Evolutionary conservation across 345 rosid species (phyloP).

Genomic region (Cardamine occulta): DNA sequence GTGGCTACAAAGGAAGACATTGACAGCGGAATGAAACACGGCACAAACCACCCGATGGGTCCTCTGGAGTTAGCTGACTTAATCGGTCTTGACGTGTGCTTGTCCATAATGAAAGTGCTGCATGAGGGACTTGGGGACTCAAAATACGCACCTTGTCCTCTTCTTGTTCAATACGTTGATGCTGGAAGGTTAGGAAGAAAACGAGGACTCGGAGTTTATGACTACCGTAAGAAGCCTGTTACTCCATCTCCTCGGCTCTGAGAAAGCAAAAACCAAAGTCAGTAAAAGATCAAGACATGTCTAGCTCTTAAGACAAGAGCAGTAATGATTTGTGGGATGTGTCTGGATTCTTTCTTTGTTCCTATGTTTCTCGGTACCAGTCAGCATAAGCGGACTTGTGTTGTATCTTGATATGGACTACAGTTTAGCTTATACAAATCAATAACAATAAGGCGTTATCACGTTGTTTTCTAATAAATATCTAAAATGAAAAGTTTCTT

Average conservation of each 20-base stretch:
- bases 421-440: neutral
- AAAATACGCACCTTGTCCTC: conserved; percentile 81
- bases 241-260: conserved; percentile 58
- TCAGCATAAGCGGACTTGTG: conserved; percentile 14
- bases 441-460: neutral
- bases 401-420: conserved; percentile 11
- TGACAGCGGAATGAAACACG: conserved; percentile 86
- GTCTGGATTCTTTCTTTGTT: conserved; percentile 10
- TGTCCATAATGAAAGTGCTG: conserved; percentile 82
- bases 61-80: conserved; percentile 86
- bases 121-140: conserved; percentile 68
- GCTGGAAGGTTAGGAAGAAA: conserved; percentile 86
- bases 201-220: conserved; percentile 74
- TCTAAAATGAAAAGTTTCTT: neutral
- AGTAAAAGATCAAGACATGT: neutral
- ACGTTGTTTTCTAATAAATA: neutral
- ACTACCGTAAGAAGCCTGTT: conserved; percentile 48
- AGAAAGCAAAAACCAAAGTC: conserved; percentile 27
- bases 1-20: conserved; percentile 95
- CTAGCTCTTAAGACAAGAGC: neutral
- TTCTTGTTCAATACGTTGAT: conserved; percentile 84
- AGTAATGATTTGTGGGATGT: conserved; percentile 2
- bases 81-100: conserved; percentile 79
- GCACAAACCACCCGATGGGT: conserved; percentile 93
- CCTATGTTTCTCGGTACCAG: conserved; percentile 5